Conservation (phyloP, 2,329 filamentous ascomycete species). For the Verticillium klebahnii region DNA sequence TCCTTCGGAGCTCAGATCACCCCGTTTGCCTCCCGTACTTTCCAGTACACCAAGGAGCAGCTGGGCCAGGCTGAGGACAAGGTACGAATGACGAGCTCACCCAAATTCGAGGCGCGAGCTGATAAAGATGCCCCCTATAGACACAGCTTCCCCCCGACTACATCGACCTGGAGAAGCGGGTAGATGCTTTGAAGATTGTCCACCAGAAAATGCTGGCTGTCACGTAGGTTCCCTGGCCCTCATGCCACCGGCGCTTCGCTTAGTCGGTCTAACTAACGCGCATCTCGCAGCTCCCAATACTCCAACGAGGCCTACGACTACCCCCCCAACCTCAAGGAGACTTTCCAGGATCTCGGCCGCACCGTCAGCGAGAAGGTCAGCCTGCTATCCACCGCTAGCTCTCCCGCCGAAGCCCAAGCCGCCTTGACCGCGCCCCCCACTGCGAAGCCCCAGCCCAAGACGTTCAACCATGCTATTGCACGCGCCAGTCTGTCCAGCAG, state of each 20-base stretch:
- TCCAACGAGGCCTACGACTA: conserved; percentile 88
- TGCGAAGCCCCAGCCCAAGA: conserved; percentile 96
- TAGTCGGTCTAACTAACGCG: conserved; percentile 14
- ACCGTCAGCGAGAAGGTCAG: conserved; percentile 94
- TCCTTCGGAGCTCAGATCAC: conserved; percentile 75
- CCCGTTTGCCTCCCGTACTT: conserved; percentile 87
- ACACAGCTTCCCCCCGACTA: conserved; percentile 97
- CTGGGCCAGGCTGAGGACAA: conserved; percentile 93
- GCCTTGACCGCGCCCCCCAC: conserved; percentile 85
- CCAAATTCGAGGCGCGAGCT: background rate
- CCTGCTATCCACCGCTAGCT: conserved; percentile 80
- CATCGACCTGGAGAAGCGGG: conserved; percentile 96
- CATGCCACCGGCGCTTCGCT: no score
- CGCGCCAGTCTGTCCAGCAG: conserved; percentile 84
- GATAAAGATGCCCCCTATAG: conserved; percentile 34
- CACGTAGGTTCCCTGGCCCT: conserved; percentile 60
- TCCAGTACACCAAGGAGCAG: conserved; percentile 98
- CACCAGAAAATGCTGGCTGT: conserved; percentile 97
- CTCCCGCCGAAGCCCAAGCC: conserved; percentile 87
- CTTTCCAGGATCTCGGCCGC: conserved; percentile 91
- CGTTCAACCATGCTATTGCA: conserved; percentile 93
- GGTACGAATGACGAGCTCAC: conserved; percentile 39
- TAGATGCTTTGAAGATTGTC: conserved; percentile 94
- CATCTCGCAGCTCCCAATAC: conserved; percentile 72
- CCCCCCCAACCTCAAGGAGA: conserved; percentile 95